Base-by-base conservation (phyloP, 2,329 filamentous ascomycete species). In the Ilyonectria robusta region DNA sequence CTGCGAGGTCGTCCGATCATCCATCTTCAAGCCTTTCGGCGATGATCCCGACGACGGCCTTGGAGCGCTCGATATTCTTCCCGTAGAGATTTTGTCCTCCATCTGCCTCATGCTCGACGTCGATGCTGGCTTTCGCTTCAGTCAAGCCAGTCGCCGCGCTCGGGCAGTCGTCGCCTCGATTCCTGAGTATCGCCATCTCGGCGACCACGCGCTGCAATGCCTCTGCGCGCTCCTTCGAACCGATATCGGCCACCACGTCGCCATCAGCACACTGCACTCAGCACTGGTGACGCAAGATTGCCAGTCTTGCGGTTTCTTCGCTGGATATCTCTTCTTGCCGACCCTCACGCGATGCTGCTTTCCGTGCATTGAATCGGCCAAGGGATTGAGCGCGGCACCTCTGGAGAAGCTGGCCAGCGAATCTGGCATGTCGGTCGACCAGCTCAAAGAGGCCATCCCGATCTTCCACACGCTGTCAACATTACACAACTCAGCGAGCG, bases 101-200 rank as follows among this genome's bases (percentile, higher is more conserved):
- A 54, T 62, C 13, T 66, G 53, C 47, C 63, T 66, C 58, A 62
- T 66, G 58, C 63, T 66, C 58, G 63, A 66, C 58, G 37, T 66
- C n/a, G 46, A 53, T n/a, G 46, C 58, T 15, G 63, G 53, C 46
- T 66, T 61, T 26, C 54, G 40, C 46, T 66, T 66, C 51, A 62
- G 58, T 23, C 63, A 66, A 47, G 53, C 40, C 35, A 62, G 53
- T 42, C 58, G 58, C 7, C 63, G 63, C 37, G 58, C 63, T 10
- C 59, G 63, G 50, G 58, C 51, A 6, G 13, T 66, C 21, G 21
- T 42, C 26, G 58, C 51, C 13, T 66, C 58, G 9, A 42, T 66
- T 53, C 63, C 63, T 9, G 63, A 66, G 37, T 66, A 66, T 58
- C 51, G 51, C 17, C 53, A 54, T n/a, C 37, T 66, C 23, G 63